Percentiles rank a stretch among this genome's conserved stretches.
Conservation (phyloP, 495 filamentous ascomycete species). For the Bacidia gigantensis region DNA sequence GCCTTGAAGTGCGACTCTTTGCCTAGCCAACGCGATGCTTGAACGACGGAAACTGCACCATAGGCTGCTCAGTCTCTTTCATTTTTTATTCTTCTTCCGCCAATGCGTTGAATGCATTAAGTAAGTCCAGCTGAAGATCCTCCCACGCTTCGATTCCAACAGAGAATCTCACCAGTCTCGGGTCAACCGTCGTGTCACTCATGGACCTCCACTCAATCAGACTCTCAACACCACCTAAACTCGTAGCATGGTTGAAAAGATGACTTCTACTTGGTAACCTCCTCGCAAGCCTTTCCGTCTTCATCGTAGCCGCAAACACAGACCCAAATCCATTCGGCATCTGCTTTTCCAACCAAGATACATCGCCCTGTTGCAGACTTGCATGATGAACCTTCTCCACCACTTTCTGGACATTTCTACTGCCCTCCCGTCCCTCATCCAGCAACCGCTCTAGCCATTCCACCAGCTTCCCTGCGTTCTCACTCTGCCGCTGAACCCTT, state of each 20-base stretch:
- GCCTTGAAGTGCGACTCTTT: background rate
- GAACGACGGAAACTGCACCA: too few relatives aligned
- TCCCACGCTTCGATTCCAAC: slow-evolving; percentile 78
- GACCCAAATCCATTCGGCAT: slow-evolving; percentile 88
- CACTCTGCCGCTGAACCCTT: slow-evolving; percentile 59
- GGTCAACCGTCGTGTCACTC: slow-evolving; percentile 63
- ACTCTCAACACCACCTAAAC: slow-evolving; percentile 84
- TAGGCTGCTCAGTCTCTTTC: too few relatives aligned
- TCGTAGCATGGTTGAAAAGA: slow-evolving; percentile 90
- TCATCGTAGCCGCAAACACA: slow-evolving; percentile 66
- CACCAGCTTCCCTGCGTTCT: slow-evolving; percentile 53
- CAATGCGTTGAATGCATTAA: slow-evolving; percentile 46
- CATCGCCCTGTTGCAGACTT: slow-evolving; percentile 52
- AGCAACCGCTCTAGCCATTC: slow-evolving; percentile 46
- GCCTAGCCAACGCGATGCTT: background rate
- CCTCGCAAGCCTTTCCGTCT: slow-evolving; percentile 43
- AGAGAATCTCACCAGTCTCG: slow-evolving; percentile 63
- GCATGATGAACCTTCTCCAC: slow-evolving; percentile 59
- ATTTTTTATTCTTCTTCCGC: background rate
- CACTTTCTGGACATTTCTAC: slow-evolving; percentile 32
- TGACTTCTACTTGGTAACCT: slow-evolving; percentile 60
- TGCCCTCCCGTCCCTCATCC: slow-evolving; percentile 22
- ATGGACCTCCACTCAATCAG: slow-evolving; percentile 79
- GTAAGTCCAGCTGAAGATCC: slow-evolving; percentile 66
- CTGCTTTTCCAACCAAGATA: slow-evolving; percentile 64